Evolutionary conservation across 2,329 filamentous ascomycete genomes (phyloP).

Genomic region (Colletotrichum lupini): DNA sequence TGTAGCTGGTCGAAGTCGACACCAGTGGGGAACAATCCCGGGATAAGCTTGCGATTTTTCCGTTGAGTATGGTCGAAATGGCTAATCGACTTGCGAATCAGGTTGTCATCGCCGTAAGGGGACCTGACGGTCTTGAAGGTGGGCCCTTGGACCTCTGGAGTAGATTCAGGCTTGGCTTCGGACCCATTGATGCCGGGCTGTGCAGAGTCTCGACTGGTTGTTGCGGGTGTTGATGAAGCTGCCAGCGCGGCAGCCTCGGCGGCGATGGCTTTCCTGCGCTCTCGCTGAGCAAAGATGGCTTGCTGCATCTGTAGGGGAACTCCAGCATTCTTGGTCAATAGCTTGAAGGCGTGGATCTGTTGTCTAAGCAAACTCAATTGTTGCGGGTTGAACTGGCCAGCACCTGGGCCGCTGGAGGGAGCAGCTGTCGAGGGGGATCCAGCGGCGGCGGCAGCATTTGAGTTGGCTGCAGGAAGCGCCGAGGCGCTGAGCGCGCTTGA

Average conservation of each 20-base stretch:
- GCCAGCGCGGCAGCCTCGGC: slow-evolving; percentile 57
- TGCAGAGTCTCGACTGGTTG: slow-evolving; percentile 37
- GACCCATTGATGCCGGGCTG: slow-evolving; percentile 49
- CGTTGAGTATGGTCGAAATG: slow-evolving; percentile 84
- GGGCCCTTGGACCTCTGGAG: slow-evolving; percentile 49
- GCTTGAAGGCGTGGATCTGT: slow-evolving; percentile 92
- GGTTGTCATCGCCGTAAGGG: slow-evolving; percentile 68
- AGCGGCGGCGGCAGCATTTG: slow-evolving; percentile 40
- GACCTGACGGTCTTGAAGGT: slow-evolving; percentile 80
- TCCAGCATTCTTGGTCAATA: slow-evolving; percentile 86
- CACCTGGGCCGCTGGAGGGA: slow-evolving; percentile 34
- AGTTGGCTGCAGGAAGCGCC: slow-evolving; percentile 44
- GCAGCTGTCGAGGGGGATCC: slow-evolving; percentile 46
- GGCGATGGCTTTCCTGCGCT: slow-evolving; percentile 71
- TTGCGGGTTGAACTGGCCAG: slow-evolving; percentile 75
- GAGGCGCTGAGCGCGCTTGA: slow-evolving; percentile 51
- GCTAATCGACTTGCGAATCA: slow-evolving; percentile 71
- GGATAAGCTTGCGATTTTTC: slow-evolving; percentile 81
- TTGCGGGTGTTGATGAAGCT: slow-evolving; percentile 42
- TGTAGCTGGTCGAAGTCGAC: slow-evolving; percentile 88
- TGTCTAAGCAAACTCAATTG: slow-evolving; percentile 83
- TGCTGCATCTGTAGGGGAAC: slow-evolving; percentile 84
- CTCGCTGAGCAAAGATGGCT: slow-evolving; percentile 80
- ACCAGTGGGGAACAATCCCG: slow-evolving; percentile 88
- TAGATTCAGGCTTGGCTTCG: slow-evolving; percentile 50